These are phyloP conservation scores for Trichoderma semiorbis DNA, from an alignment of 2,329 filamentous ascomycete genomes.

Conservation along the genomic window DNA sequence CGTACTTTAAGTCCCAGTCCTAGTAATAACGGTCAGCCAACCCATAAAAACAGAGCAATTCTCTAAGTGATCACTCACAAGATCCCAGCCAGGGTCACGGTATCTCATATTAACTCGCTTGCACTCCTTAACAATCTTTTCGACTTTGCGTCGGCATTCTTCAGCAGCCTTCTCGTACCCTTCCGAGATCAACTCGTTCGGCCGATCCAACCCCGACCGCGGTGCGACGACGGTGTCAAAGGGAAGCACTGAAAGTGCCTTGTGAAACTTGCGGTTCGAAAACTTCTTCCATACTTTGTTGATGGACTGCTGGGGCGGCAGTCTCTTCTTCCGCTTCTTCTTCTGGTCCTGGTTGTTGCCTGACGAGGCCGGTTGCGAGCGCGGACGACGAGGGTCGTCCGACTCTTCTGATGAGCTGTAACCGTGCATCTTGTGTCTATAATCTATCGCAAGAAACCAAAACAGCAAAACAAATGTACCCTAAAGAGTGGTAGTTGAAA, in stretches of 20 bases:
- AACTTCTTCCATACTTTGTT: conserved; percentile 65
- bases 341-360: conserved; percentile 40
- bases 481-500: background rate
- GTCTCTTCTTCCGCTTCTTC: conserved; percentile 57
- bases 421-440: conserved; percentile 36
- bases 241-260: conserved; percentile 62
- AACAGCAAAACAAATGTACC: background rate
- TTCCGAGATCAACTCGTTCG: conserved; percentile 57
- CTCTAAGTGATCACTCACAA: conserved; percentile 41
- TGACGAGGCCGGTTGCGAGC: conserved; percentile 32
- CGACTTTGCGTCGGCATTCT: conserved; percentile 60
- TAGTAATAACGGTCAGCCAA: conserved; percentile 27
- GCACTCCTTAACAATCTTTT: conserved; percentile 63
- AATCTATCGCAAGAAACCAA: background rate
- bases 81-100: conserved; percentile 60
- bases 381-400: conserved; percentile 43
- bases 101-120: conserved; percentile 76
- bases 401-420: conserved; percentile 51
- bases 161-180: conserved; percentile 63
- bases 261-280: conserved; percentile 57
- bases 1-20: conserved; percentile 67
- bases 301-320: conserved; percentile 62
- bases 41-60: background rate
- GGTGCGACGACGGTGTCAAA: conserved; percentile 58
- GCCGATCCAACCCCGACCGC: conserved; percentile 47